Evolutionary conservation across 2,329 filamentous ascomycete species (phyloP).

Genomic region (Alternaria longipes): DNA sequence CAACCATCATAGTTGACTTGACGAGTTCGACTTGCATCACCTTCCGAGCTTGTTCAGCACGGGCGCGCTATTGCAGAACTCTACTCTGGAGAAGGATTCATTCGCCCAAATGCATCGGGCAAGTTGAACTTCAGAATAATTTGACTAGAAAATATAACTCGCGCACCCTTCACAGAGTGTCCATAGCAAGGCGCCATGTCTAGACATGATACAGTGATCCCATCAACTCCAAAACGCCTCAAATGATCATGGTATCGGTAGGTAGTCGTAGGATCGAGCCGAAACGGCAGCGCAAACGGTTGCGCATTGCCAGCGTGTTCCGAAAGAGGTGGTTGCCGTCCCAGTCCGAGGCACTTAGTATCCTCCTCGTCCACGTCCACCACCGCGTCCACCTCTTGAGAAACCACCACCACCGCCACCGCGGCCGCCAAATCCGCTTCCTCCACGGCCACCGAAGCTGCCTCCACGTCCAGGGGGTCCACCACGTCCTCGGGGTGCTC

Average conservation of each 20-base stretch:
- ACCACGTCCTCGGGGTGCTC: constrained; percentile 61
- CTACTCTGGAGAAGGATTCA: neutral
- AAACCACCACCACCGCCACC: constrained; percentile 55
- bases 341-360: constrained; percentile 32
- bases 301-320: constrained; percentile 20
- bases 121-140: constrained; percentile 16
- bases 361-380: constrained; percentile 44
- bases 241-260: constrained; percentile 47
- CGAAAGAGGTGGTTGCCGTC: constrained; percentile 15
- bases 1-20: neutral
- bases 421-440: constrained; percentile 48
- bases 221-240: constrained; percentile 46
- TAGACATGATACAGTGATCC: constrained; percentile 37
- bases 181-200: constrained; percentile 34
- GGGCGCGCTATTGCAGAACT: neutral
- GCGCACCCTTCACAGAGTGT: constrained; percentile 15
- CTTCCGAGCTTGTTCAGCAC: neutral
- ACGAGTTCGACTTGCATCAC: neutral
- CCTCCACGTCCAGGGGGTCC: constrained; percentile 56
- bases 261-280: constrained; percentile 34
- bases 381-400: constrained; percentile 30
- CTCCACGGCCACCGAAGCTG: constrained; percentile 28
- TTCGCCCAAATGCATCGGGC: constrained; percentile 9
- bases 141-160: constrained; percentile 19
- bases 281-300: constrained; percentile 28